Base-by-base conservation (phyloP, 2,329 filamentous ascomycete species). In the Colletotrichum sansevieriae region DNA sequence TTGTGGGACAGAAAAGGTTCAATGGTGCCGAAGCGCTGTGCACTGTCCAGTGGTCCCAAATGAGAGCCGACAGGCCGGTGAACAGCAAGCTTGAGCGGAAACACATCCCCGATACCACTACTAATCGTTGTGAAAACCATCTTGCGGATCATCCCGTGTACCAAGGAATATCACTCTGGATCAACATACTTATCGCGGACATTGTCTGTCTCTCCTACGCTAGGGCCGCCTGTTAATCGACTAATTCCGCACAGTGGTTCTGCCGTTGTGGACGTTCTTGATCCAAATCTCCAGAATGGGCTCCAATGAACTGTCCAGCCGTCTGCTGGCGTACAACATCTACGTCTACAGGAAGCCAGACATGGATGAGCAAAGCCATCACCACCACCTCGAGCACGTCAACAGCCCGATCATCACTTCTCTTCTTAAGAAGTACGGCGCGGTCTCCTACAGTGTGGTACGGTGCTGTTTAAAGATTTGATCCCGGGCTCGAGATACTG, bases 321-420 rank as follows among this genome's bases (percentile, higher is more conserved):
- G 61, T 8, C 20, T 49, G 2, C 33, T 64, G 33, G 25, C 61
- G 2, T 64, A 64, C 43, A 59, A 22, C 54, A 64, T 64, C 0
- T 64, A 64, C 2, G 54, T 64, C 35, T 51, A 51, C 10, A 64
- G 15, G 6, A 64, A 64, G 25, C 33, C 54, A 59, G 61, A 15
- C 5, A 58, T 59, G 55, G 54, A 64, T 13, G 54, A 64, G n/a
- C 54, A 59, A 10, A 64, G 61, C 33, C 54, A 64, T 7, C 61
- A 64, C 43, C 12, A 59, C 1, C 61, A 64, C 43, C 3, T 59
- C 0, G 61, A 64, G 33, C 22, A 41, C 5, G 61, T 64, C 7
- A 64, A 64, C 35, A 64, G 29, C 8, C 61, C 61, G 0, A 64
- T 64, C 20, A 59, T 64, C 0, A 51, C 13, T 10, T n/a, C 43